Evolutionary conservation across 129 eudicot genomes (phyloP), one percentile per base, ranked within the genome.

Genomic region (Centaurea solstitialis): DNA sequence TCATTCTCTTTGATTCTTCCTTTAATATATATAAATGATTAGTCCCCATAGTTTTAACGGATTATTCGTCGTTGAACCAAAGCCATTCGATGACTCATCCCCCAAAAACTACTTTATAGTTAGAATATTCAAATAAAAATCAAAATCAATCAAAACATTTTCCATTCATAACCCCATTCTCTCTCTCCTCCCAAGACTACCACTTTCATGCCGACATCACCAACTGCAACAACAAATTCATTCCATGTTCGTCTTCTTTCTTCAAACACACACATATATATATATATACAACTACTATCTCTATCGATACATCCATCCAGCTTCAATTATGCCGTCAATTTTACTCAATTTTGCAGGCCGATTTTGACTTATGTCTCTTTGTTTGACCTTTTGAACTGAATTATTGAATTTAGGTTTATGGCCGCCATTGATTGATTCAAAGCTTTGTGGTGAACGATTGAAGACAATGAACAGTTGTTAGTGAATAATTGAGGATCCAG

Each of bases 381-480:
- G 13, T 43, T 73, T 73, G 64, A 73, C 76, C 39, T 62, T 40
- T 77, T 65, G 12, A 62, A 76, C 23, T 20, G 2, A n/a, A 39
- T 8, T 37, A 9, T 64, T 40, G 35, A 33, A 71, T 33, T 75
- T 76, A 38, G 73, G 73, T 76, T 76, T 77, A 77, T 5, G 81
- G n/a, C 24, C 17, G 21, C 40, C 64, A 77, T 40, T 77, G 81
- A 66, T 65, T 40, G 17, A 66, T n/a, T n/a, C n/a, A n/a, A n/a
- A n/a, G 33, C 40, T 39, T 23, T 66, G 65, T 22, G 28, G 53
- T 70, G 74, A 70, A 62, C 9, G 39, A 30, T 39, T 66, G 39
- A 68, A 68, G 81, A 74, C 20, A 41, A 68, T 78, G 81, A 28
- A 68, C 11, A 57, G 28, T 81, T 40, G 23, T 68, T 85, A 74